Evolutionary conservation across 2,329 filamentous ascomycete species (phyloP), one percentile per base, ranked within the genome.

Genomic region (Verticillium klebahnii): DNA sequence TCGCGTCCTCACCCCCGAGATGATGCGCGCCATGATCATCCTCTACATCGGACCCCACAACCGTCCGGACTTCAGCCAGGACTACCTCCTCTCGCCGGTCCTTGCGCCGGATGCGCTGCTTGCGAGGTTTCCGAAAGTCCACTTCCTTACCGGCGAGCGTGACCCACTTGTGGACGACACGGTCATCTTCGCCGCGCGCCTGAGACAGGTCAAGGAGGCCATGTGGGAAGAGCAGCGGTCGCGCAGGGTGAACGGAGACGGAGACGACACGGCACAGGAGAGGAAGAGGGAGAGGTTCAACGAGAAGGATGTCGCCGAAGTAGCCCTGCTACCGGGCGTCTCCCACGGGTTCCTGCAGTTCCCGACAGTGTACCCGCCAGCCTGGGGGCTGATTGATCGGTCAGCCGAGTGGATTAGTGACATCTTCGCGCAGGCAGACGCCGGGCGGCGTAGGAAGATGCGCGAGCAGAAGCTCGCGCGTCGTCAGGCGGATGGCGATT

Each of bases 11-110:
- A 94, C 92, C 0, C 94, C 95, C 0, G 95, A 99, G 75, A 97
- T 98, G 92, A 97, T 98, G 90, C 90, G 95, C 36, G 92, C 93
- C 65, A 98, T 99, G 93, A 97, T 99, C 67, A 96, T 99, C 67
- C 82, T 99, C 4, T 99, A 99, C 73, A 91, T 99, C 61, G 95
- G 95, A 0, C 93, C 93, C 0, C 91, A 97, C 72, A 92, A 95
- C 73, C 89, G 93, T 1, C 95, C 95, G 0, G 93, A 98, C 72
- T 98, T 99, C 74, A 87, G 87, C 32, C 92, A 91, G 7, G 94
- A 99, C 74, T 97, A 93, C 72, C 84, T 97, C 0, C 85, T 99
- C 2, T 96, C 91, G 0, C 95, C 95, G 0, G 88, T 97, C 1
- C 84, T 97, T 0, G 93, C 95, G 0, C 95, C 95, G 0, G 94